phyloP scores from a whole-genome alignment of 2,329 filamentous ascomycete genomes.

The Thielaviopsis populi region DNA sequence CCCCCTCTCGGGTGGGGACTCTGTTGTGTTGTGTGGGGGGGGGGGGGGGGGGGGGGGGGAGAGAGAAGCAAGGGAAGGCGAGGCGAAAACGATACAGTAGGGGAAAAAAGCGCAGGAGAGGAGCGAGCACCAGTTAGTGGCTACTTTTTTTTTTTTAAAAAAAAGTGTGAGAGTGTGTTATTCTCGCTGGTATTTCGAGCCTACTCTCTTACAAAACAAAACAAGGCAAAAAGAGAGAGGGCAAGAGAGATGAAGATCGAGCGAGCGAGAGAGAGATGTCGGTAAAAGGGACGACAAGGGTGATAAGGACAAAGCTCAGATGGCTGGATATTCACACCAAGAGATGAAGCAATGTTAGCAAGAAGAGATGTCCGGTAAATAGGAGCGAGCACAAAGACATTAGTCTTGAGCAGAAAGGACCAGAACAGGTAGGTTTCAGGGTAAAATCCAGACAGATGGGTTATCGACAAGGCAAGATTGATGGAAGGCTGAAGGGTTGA shows the following conservation, averaged over 20 bases:
- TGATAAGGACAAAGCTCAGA: slow-evolving; percentile 8
- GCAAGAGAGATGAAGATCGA: neutral
- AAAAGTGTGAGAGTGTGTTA: too few species aligned
- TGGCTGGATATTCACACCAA: slow-evolving; percentile 5
- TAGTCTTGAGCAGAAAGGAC: neutral
- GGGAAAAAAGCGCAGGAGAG: neutral
- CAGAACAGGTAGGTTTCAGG: neutral
- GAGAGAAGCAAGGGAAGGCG: neutral
- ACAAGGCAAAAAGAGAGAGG: neutral
- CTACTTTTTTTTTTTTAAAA: neutral
- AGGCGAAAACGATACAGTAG: neutral
- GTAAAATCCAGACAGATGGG: neutral
- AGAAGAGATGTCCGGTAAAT: neutral
- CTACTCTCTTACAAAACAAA: neutral
- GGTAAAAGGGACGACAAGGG: slow-evolving; percentile 7
- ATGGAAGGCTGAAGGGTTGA: neutral
- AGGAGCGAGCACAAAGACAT: neutral
- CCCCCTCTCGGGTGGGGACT: too few species aligned
- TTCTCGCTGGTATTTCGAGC: neutral
- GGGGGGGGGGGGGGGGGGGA: too few species aligned
- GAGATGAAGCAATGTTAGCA: neutral
- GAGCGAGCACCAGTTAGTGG: neutral
- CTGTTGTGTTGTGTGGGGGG: too few species aligned
- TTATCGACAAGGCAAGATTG: neutral
- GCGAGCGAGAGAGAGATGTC: neutral